Evolutionary conservation across 352 stramenopile species (phyloP).

Genomic region (Phytophthora boehmeriae): DNA sequence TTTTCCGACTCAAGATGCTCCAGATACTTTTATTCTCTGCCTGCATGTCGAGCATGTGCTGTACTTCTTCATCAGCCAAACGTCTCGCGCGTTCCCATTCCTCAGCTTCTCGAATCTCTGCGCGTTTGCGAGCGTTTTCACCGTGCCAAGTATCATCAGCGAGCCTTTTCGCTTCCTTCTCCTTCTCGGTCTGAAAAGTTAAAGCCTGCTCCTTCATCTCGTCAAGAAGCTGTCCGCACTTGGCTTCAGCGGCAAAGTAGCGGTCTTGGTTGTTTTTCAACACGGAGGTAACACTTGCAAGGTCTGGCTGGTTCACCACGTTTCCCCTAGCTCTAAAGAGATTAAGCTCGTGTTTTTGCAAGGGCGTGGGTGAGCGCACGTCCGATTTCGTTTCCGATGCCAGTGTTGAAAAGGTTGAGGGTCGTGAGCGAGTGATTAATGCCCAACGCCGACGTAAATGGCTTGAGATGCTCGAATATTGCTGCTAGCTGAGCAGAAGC

Average conservation of each 20-base stretch:
- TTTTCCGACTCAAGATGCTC: slow-evolving; percentile 47
- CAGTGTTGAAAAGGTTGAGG: slow-evolving; percentile 67
- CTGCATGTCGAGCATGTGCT: slow-evolving; percentile 55
- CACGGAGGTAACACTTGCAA: slow-evolving; percentile 45
- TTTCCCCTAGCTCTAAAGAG: slow-evolving; percentile 61
- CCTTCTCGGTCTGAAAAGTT: slow-evolving; percentile 37
- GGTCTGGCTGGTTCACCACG: slow-evolving; percentile 48
- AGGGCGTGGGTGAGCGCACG: slow-evolving; percentile 49
- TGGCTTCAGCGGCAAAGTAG: slow-evolving; percentile 32
- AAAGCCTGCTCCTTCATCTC: slow-evolving; percentile 40
- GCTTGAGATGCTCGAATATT: slow-evolving; percentile 33
- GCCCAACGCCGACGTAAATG: slow-evolving; percentile 47
- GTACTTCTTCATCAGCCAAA: slow-evolving; percentile 49
- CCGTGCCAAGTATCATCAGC: slow-evolving; percentile 58
- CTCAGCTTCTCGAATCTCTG: slow-evolving; percentile 48
- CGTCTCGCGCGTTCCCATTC: slow-evolving; percentile 56
- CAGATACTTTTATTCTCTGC: slow-evolving; percentile 61
- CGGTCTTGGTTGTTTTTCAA: slow-evolving; percentile 52
- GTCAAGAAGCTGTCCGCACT: slow-evolving; percentile 20
- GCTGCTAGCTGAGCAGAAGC: slow-evolving; percentile 17
- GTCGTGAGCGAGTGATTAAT: slow-evolving; percentile 47
- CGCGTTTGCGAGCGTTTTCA: slow-evolving; percentile 52
- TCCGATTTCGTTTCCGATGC: slow-evolving; percentile 56
- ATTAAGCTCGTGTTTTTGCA: slow-evolving; percentile 55
- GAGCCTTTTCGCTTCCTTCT: slow-evolving; percentile 41